phyloP scores from a whole-genome alignment of 306 rosid species.

The Prinsepia uniflora region DNA sequence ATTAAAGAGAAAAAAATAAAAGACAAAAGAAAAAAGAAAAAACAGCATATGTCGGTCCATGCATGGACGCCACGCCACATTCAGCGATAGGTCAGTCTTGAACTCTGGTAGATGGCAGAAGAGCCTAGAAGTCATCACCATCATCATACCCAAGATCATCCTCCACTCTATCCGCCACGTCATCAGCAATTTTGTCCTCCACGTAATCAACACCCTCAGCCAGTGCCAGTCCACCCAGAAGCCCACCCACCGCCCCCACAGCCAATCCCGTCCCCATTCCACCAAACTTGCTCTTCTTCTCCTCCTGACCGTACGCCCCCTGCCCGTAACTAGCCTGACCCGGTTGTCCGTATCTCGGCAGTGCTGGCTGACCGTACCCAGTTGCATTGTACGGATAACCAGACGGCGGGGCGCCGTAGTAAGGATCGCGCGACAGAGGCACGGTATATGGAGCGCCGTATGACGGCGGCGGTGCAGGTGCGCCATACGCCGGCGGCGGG shows the following conservation, averaged over 20 bases:
- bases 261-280: constrained; percentile 96
- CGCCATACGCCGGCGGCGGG: constrained; percentile 15
- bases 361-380: constrained; percentile 16
- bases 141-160: constrained; percentile 46
- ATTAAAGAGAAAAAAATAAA: neutral
- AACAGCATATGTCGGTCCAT: neutral
- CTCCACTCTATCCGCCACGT: constrained; percentile 58
- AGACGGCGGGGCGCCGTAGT: constrained; percentile 25
- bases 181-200: constrained; percentile 62
- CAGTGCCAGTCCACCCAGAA: constrained; percentile 63
- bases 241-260: constrained; percentile 77
- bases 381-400: constrained; percentile 3
- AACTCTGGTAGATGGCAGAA: neutral
- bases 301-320: constrained; percentile 28
- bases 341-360: constrained; percentile 40
- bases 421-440: constrained; percentile 30
- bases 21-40: too few species aligned
- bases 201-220: constrained; percentile 56
- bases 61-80: neutral
- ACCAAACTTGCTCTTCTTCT: constrained; percentile 72
- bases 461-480: constrained; percentile 3
- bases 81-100: neutral
- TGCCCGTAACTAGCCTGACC: constrained; percentile 37
- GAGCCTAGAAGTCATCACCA: constrained; percentile 39
- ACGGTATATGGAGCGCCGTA: neutral